Base-by-base conservation (phyloP, 2,329 filamentous ascomycete species). In the Cercospora zeae-maydis region DNA sequence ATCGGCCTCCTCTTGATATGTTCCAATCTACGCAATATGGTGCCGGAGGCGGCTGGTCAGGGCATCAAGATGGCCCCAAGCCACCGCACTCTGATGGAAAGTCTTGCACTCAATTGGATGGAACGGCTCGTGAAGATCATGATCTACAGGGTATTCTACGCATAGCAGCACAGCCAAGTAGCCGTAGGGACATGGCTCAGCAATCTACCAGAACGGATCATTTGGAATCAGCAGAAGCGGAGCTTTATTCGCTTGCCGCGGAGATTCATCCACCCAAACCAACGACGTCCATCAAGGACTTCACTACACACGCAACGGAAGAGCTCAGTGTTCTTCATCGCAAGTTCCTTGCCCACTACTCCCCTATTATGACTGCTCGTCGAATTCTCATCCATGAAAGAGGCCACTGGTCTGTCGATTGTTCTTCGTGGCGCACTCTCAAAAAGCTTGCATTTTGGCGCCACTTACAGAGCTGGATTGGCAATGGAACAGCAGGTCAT, bases 341-440 rank as follows among this genome's bases (percentile, higher is more conserved):
- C 19, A 64, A 56, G 5, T 68, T 72, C 7, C n/a, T 52, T 2
- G 56, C 67, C 4, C 42, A 70, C 8, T 81, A 76, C 66, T 71
- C 71, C 21, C 77, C 78, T 14, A 47, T 67, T 2, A 65, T 53
- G 5, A 65, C 84, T 57, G 76, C 77, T 1, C 80, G 88, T 3
- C 72, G 75, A 0, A 76, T 89, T 1, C 76, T 81, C 2, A 76
- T 77, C 0, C 83, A 88, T 37, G 92, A 96, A 74, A 83, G 93
- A 14, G 93, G 92, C 0, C 87, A 90, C 75, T 97, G 93, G 93
- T 75, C 80, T 2, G 70, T 96, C 4, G 79, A 86, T 66, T 86
- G 83, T 67, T 72, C 76, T 0, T 56, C 68, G 1, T 92, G 88
- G 88, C 72, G 77, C 0, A 58, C 72, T 0, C 74, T 76, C 0